A percentile compares a stretch with the other conserved stretches of the same genome.
Evolutionary conservation across 2,329 filamentous ascomycete genomes (phyloP).

Genomic region (Penicillium nordicum): DNA sequence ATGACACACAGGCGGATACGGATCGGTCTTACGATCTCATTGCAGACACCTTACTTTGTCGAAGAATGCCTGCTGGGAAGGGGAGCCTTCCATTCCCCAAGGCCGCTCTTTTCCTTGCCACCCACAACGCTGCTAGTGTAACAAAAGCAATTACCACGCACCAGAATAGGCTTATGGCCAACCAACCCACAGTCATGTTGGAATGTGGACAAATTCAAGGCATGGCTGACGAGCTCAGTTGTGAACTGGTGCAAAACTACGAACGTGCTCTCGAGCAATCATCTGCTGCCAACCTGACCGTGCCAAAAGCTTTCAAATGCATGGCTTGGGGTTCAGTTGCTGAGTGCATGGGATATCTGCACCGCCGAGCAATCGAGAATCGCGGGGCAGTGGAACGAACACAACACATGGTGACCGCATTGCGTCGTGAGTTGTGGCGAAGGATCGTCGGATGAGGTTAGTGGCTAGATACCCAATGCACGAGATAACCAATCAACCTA

Average conservation of each 20-base stretch:
- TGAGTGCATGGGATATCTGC: slow-evolving; percentile 53
- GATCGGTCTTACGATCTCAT: slow-evolving; percentile 50
- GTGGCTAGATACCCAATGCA: too few species aligned
- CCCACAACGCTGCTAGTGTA: slow-evolving; percentile 51
- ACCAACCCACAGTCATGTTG: slow-evolving; percentile 38
- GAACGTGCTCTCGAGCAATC: slow-evolving; percentile 16
- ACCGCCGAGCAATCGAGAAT: slow-evolving; percentile 67
- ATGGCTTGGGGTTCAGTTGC: slow-evolving; percentile 53
- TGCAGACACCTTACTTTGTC: slow-evolving; percentile 46
- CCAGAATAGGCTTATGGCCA: slow-evolving; percentile 37
- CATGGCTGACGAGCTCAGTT: slow-evolving; percentile 84
- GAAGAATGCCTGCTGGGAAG: slow-evolving; percentile 35
- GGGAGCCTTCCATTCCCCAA: slow-evolving; percentile 18
- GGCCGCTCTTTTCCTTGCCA: slow-evolving; percentile 51
- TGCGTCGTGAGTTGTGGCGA: slow-evolving; percentile 59
- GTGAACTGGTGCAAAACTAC: slow-evolving; percentile 43
- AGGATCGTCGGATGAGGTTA: slow-evolving; percentile 33
- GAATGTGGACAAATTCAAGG: slow-evolving; percentile 77
- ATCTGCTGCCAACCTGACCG: slow-evolving; percentile 29
- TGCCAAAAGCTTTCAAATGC: slow-evolving; percentile 51
- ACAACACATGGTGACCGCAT: slow-evolving; percentile 59
- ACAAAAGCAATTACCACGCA: slow-evolving; percentile 41
- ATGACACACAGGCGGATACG: slow-evolving; percentile 39
- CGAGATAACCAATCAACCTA: too few species aligned
- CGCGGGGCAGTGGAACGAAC: slow-evolving; percentile 66